These are phyloP conservation scores for Cornus controversa DNA, from an alignment of 148 eudicot species.

Conservation along the genomic window DNA sequence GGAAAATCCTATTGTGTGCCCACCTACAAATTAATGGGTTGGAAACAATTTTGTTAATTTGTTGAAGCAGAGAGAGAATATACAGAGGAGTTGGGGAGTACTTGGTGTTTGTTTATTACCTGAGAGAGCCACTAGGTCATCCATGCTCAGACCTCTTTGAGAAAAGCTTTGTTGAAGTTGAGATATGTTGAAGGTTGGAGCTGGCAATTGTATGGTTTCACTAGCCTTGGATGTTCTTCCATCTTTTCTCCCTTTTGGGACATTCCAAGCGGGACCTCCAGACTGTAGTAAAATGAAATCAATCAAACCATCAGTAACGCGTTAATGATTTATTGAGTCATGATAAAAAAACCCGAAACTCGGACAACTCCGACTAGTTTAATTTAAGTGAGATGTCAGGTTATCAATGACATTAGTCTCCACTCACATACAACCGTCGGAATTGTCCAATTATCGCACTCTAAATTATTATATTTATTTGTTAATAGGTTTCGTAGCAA, in stretches of 20 bases:
- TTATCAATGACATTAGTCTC: too few relatives aligned
- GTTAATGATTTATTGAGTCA: too few relatives aligned
- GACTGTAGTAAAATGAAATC: slow-evolving; percentile 34
- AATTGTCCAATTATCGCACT: too few relatives aligned
- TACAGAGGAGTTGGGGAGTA: neutral
- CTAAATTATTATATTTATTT: too few relatives aligned
- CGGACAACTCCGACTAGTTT: too few relatives aligned
- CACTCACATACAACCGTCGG: too few relatives aligned
- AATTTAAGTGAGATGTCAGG: too few relatives aligned
- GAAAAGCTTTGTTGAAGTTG: slow-evolving; percentile 83
- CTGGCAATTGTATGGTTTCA: slow-evolving; percentile 70
- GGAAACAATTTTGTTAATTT: neutral
- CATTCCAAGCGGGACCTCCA: slow-evolving; percentile 88
- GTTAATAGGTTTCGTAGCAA: too few relatives aligned
- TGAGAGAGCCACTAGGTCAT: slow-evolving; percentile 84
- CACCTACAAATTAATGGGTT: slow-evolving; percentile 46
- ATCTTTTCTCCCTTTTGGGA: slow-evolving; percentile 88
- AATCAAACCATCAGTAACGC: neutral
- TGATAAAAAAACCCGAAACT: too few relatives aligned
- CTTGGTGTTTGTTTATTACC: slow-evolving; percentile 38
- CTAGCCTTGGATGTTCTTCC: slow-evolving; percentile 81
- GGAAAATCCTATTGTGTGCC: slow-evolving; percentile 87
- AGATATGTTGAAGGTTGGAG: slow-evolving; percentile 79
- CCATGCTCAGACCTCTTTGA: slow-evolving; percentile 65
- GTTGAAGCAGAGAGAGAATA: neutral